Conservation (phyloP, 148 eudicot genomes). For the Camellia lanceoleosa region DNA sequence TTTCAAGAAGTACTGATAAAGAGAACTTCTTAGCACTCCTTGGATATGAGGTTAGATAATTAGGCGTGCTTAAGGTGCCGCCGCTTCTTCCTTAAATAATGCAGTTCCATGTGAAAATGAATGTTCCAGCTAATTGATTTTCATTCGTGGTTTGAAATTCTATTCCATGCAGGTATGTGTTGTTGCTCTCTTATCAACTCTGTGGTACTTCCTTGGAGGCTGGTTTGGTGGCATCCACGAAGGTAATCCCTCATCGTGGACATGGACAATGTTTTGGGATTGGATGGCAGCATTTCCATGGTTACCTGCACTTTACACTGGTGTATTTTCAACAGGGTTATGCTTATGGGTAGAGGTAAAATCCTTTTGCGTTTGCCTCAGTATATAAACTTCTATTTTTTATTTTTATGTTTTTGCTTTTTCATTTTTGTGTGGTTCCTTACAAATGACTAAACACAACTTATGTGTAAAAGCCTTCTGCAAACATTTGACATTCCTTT, state of each 20-base stretch:
- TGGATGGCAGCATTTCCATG: constrained; percentile 52
- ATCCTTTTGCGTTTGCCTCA: not conserved
- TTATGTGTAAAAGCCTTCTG: not conserved
- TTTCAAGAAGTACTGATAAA: constrained; percentile 50
- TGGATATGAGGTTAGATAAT: constrained; percentile 59
- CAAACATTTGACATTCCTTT: not conserved
- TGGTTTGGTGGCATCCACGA: constrained; percentile 29
- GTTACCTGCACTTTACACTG: constrained; percentile 75
- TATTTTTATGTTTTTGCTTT: not conserved
- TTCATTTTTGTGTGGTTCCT: not conserved
- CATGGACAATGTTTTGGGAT: constrained; percentile 39
- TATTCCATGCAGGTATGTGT: constrained; percentile 43
- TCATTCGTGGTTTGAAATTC: constrained; percentile 12
- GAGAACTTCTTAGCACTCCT: constrained; percentile 57
- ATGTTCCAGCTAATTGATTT: not conserved
- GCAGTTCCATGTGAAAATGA: not conserved
- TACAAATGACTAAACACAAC: not conserved
- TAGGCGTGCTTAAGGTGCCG: not conserved
- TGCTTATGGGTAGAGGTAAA: constrained; percentile 79
- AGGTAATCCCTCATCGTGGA: constrained; percentile 40
- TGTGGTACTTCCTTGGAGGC: constrained; percentile 49
- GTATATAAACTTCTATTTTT: not conserved
- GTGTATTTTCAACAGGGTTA: constrained; percentile 57
- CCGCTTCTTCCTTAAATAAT: not conserved
- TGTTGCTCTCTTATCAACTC: constrained; percentile 47